Percentiles rank a stretch among this genome's conserved stretches.
These are phyloP conservation scores for Neurospora cerealis DNA, from an alignment of 495 filamentous ascomycete genomes.

Conservation along the genomic window DNA sequence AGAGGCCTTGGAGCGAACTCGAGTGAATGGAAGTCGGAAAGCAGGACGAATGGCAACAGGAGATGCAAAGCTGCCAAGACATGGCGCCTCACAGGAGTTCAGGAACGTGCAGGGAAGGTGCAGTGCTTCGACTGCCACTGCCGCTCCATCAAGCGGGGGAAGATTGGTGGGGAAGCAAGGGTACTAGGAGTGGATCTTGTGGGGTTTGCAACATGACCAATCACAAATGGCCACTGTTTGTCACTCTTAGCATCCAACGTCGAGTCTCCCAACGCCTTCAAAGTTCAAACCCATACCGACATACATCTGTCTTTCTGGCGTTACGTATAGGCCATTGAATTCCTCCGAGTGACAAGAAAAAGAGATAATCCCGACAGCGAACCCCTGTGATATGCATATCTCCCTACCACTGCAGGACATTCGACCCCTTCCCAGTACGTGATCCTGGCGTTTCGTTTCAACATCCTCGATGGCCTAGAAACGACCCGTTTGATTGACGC, in stretches of 20 bases:
- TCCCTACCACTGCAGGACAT: neutral
- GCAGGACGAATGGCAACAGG: neutral
- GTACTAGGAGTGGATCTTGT: neutral
- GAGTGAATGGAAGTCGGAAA: neutral
- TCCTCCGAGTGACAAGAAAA: neutral
- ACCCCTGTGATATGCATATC: neutral
- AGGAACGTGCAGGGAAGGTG: neutral
- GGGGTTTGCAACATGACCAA: neutral
- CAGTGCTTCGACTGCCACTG: neutral
- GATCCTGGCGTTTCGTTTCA: neutral
- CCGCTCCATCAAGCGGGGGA: neutral
- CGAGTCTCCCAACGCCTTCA: neutral
- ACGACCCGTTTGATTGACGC: neutral
- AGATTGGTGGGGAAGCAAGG: neutral
- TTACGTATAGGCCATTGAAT: neutral
- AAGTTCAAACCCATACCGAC: neutral
- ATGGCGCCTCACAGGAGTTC: neutral
- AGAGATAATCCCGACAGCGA: neutral
- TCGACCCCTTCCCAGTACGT: neutral
- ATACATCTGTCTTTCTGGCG: neutral
- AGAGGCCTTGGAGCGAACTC: neutral
- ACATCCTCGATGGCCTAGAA: neutral
- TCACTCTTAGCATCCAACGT: neutral
- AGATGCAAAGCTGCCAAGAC: neutral
- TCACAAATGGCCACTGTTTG: neutral